Evolutionary conservation across 2,329 filamentous ascomycete genomes (phyloP).

Genomic region (Fusarium buharicum): DNA sequence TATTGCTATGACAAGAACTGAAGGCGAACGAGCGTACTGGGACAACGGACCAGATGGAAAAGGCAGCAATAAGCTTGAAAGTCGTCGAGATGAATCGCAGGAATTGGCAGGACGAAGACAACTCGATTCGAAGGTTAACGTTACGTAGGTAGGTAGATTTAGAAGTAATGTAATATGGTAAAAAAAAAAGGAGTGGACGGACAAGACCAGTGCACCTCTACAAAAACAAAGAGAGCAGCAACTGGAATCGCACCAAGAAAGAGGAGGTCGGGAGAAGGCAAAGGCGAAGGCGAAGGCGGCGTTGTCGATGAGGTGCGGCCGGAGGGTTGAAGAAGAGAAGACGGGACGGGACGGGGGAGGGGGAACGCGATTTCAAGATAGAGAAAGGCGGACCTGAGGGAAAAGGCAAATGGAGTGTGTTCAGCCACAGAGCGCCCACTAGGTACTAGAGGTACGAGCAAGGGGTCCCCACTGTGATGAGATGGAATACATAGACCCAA

Average conservation of each 20-base stretch:
- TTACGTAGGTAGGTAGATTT: no score
- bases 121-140: constrained; percentile 30
- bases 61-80: constrained; percentile 31
- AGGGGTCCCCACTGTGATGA: constrained; percentile 39
- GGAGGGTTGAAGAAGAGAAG: constrained; percentile 42
- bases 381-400: constrained; percentile 38
- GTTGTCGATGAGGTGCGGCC: constrained; percentile 38
- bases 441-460: no score
- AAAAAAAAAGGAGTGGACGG: constrained; percentile 66
- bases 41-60: constrained; percentile 40
- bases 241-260: constrained; percentile 66
- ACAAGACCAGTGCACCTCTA: constrained; percentile 66
- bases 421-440: constrained; percentile 42
- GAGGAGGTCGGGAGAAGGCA: constrained; percentile 44
- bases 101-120: constrained; percentile 44
- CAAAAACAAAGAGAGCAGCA: constrained; percentile 60
- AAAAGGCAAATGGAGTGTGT: constrained; percentile 44
- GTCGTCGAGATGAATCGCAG: constrained; percentile 37
- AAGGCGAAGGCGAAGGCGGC: constrained; percentile 40
- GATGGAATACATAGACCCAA: constrained; percentile 22
- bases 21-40: constrained; percentile 18
- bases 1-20: constrained; percentile 15
- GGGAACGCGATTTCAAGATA: constrained; percentile 46
- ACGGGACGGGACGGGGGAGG: constrained; percentile 41
- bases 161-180: constrained; percentile 43